Percentiles rank a stretch among this genome's conserved stretches.
Conservation (phyloP, 1,284 basidiomycete genomes). For the Pyrrhoderma lamaoense region DNA sequence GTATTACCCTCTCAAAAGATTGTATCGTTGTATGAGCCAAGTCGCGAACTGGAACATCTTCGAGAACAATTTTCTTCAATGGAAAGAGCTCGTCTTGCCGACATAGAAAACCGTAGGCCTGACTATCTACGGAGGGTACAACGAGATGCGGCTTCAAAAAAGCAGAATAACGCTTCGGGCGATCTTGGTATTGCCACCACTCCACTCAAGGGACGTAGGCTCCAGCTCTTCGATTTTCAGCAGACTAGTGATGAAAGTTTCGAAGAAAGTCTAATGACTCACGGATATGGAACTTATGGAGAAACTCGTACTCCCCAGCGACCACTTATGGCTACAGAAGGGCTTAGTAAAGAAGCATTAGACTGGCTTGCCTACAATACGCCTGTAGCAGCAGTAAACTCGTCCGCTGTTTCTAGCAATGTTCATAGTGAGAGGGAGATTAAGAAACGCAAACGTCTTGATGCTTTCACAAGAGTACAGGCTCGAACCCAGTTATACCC, state of each 20-base stretch:
- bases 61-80: slow-evolving; percentile 44
- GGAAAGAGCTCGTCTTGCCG: slow-evolving; percentile 38
- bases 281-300: slow-evolving; percentile 51
- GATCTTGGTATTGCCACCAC: slow-evolving; percentile 55
- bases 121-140: slow-evolving; percentile 59
- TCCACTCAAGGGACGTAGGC: slow-evolving; percentile 58
- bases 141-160: slow-evolving; percentile 29
- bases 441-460: slow-evolving; percentile 54
- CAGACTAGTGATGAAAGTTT: slow-evolving; percentile 77
- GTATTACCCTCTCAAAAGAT: no score
- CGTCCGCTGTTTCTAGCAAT: slow-evolving; percentile 19
- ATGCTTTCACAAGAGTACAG: slow-evolving; percentile 43
- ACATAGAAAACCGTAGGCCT: slow-evolving; percentile 54
- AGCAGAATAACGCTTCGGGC: slow-evolving; percentile 24
- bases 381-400: background rate
- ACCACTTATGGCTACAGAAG: slow-evolving; percentile 17
- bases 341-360: slow-evolving; percentile 27
- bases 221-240: slow-evolving; percentile 55
- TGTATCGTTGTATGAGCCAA: slow-evolving; percentile 21
- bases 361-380: slow-evolving; percentile 25
- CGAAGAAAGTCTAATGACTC: slow-evolving; percentile 70
- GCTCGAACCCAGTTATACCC: slow-evolving; percentile 38
- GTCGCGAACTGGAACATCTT: slow-evolving; percentile 55
- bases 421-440: slow-evolving; percentile 49
- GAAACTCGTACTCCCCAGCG: slow-evolving; percentile 26